A percentile compares a stretch with the other conserved stretches of the same genome.
Evolutionary conservation across 768 basidiomycete species (phyloP).

Genomic region (Lentinula raphanica): DNA sequence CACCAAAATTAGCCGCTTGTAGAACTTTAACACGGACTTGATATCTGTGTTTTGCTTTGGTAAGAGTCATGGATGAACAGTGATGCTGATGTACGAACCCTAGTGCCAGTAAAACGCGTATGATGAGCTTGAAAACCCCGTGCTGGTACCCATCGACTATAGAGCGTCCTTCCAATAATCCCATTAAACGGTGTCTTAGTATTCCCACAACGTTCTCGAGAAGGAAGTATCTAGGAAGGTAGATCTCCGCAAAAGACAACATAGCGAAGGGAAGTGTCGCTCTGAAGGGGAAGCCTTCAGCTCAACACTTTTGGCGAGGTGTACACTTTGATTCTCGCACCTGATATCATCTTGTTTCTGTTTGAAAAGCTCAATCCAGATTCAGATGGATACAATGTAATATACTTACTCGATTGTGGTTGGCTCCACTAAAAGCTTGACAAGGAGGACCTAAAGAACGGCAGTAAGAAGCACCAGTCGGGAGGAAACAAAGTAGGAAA

Average conservation of each 20-base stretch:
- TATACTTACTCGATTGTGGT: slow-evolving; percentile 48
- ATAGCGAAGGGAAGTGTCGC: slow-evolving; percentile 64
- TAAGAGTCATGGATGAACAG: neutral
- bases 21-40: slow-evolving; percentile 62
- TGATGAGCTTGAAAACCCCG: slow-evolving; percentile 65
- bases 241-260: slow-evolving; percentile 65
- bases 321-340: slow-evolving; percentile 26
- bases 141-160: slow-evolving; percentile 37
- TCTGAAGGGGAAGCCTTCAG: slow-evolving; percentile 24
- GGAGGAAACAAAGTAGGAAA: neutral
- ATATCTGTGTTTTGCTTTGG: slow-evolving; percentile 37
- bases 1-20: slow-evolving; percentile 69
- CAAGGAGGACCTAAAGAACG: slow-evolving; percentile 60
- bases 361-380: slow-evolving; percentile 3
- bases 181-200: slow-evolving; percentile 43
- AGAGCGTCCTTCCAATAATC: slow-evolving; percentile 20
- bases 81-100: slow-evolving; percentile 40
- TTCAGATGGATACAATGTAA: neutral
- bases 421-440: slow-evolving; percentile 65
- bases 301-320: neutral
- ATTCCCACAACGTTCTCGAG: slow-evolving; percentile 72
- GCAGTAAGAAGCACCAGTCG: neutral
- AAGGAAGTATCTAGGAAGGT: slow-evolving; percentile 56
- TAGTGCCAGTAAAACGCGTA: slow-evolving; percentile 52
- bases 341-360: slow-evolving; percentile 59